A percentile compares a stretch with the other conserved stretches of the same genome.
Evolutionary conservation across 768 basidiomycete genomes (phyloP).

Genomic region (Dentipellis fragilis): DNA sequence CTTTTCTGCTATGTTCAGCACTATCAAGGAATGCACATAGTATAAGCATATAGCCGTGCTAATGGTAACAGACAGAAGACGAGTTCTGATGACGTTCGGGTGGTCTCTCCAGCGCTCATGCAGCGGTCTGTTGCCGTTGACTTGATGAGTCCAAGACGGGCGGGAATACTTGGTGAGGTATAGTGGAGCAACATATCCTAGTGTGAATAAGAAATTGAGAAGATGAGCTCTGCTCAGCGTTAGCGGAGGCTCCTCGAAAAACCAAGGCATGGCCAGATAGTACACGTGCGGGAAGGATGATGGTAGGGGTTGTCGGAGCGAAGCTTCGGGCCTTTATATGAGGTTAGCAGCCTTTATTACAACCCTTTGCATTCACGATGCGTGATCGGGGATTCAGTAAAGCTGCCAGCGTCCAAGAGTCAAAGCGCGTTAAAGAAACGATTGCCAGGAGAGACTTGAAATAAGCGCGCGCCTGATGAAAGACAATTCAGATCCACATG

Average conservation of each 20-base stretch:
- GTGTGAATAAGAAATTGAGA: constrained; percentile 48
- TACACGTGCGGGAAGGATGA: neutral
- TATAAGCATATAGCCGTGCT: constrained; percentile 53
- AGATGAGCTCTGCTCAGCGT: constrained; percentile 31
- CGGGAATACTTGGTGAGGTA: constrained; percentile 65
- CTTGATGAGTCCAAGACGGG: constrained; percentile 34
- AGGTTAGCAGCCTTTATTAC: neutral
- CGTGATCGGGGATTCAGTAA: no score
- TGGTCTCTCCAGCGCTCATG: constrained; percentile 68
- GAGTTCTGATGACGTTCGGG: constrained; percentile 72
- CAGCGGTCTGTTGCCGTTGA: constrained; percentile 20
- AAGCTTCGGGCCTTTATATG: neutral
- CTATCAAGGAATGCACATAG: constrained; percentile 37
- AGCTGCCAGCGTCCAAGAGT: neutral
- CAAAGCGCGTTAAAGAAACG: neutral
- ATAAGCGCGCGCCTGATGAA: neutral
- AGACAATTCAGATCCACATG: neutral
- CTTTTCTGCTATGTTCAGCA: neutral
- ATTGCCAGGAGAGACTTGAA: no score
- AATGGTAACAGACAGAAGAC: constrained; percentile 55
- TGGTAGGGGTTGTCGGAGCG: neutral
- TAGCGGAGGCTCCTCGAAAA: constrained; percentile 15
- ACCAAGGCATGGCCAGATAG: constrained; percentile 8
- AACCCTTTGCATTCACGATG: no score
- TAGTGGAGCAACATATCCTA: constrained; percentile 73